Base-by-base conservation (phyloP, 768 basidiomycete genomes). In the Termitomyces sp. region DNA sequence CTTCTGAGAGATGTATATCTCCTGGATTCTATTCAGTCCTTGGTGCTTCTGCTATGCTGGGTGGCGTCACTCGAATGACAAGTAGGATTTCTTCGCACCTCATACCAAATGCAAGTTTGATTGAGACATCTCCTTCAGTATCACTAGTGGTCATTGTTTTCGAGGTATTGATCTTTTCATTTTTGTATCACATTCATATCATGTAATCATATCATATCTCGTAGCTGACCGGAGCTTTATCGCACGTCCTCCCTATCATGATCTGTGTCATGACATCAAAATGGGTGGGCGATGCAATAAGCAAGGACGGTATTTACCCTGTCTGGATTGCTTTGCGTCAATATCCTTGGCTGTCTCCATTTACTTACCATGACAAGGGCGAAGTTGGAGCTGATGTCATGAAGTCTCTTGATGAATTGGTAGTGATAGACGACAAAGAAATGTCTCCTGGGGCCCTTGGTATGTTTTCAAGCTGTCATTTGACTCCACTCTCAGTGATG, bases 211-310 rank as follows among this genome's bases (percentile, higher is more conserved):
- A 13, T 50, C 11, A n/a, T 31, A 30, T 54, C 31, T 9, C 33
- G 22, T 51, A 89, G 87, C 74, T 90, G n/a, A 90, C 88, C 22
- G 88, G 88, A 15, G 88, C 88, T 4, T 74, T 90, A 30, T 89
- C 88, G 15, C 88, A 90, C 72, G 88, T 90, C n/a, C 75, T 90
- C 34, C 88, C 88, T 16, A 89, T 90, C 68, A 89, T 90, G 88
- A 84, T 90, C 48, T 84, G 83, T 56, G 87, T 90, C 54, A 88
- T 89, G 84, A 81, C 83, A 20, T 77, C 87, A 8, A 90, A 90
- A 74, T 89, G 85, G 84, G 84, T 89, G 11, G 88, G 83, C 7
- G 88, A 90, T 65, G 87, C 86, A 13, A 76, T 87, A 56, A 84
- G 82, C 3, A 81, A 80, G 60, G 86, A 87, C 61, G 87, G 87